Evolutionary conservation across 192 early-diverging fungal genomes (phyloP).

Genomic region (Gigaspora rosea): DNA sequence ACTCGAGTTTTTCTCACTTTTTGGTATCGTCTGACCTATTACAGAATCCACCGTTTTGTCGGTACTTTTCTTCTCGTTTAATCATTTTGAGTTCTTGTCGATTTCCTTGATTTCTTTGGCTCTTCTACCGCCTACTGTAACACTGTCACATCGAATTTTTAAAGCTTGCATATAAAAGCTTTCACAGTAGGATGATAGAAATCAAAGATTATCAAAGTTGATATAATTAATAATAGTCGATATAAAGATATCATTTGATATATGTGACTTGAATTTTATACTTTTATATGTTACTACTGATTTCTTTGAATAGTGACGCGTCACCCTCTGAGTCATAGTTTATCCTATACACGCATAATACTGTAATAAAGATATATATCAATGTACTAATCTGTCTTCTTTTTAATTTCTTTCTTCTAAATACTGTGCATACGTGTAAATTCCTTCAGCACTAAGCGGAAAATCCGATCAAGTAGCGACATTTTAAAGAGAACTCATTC

Average conservation of each 20-base stretch:
- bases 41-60: slow-evolving; percentile 6
- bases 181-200: no score
- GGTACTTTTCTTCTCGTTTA: slow-evolving; percentile 20
- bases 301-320: no score
- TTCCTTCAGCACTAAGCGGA: slow-evolving; percentile 4
- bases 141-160: background rate
- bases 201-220: no score
- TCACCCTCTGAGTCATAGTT: no score
- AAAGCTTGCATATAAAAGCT: no score
- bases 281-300: no score
- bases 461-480: slow-evolving; percentile 13
- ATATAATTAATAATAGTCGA: no score
- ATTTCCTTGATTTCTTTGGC: background rate
- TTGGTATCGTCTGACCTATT: background rate
- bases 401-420: background rate
- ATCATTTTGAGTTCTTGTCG: no score
- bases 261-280: no score
- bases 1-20: background rate
- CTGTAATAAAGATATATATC: no score
- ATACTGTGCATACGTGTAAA: background rate
- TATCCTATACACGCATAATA: no score
- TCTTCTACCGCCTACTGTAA: background rate
- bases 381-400: background rate
- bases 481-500: slow-evolving; percentile 10
- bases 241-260: no score